Conservation (phyloP, 179 eudicot species). For the Heliamphora pulchella region DNA sequence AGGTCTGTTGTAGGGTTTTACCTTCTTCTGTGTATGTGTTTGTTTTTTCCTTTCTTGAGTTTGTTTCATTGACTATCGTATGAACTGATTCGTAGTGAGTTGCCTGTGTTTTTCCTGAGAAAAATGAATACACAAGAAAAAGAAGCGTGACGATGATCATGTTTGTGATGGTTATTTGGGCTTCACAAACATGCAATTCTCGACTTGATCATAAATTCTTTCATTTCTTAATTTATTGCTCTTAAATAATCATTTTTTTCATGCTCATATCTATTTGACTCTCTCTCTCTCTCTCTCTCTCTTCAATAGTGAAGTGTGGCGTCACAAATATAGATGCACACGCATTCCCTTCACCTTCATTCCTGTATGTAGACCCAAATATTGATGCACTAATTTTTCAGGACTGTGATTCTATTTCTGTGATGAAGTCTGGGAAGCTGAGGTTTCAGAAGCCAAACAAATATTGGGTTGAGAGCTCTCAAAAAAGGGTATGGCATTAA, state of each 20-base stretch:
- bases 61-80: not conserved
- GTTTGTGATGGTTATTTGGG: not conserved
- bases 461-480: conserved; percentile 93
- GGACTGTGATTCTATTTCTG: conserved; percentile 75
- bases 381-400: conserved; percentile 22
- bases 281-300: not conserved
- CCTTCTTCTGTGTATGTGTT: not conserved
- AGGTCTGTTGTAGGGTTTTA: conserved; percentile 29
- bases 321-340: not conserved
- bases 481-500: conserved; percentile 47
- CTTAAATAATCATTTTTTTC: not conserved
- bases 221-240: conserved; percentile 7
- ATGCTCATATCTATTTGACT: not conserved
- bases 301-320: conserved; percentile 5
- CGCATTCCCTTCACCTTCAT: not conserved
- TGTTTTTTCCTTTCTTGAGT: not conserved
- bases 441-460: conserved; percentile 73
- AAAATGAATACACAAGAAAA: not conserved
- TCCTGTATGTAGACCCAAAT: not conserved
- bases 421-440: conserved; percentile 66
- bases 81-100: not conserved
- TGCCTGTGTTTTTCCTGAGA: not conserved
- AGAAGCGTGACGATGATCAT: not conserved
- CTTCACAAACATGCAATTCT: not conserved
- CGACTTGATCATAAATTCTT: not conserved